Evolutionary conservation across 2,329 filamentous ascomycete species (phyloP).

Genomic region (Colletotrichum sojae): DNA sequence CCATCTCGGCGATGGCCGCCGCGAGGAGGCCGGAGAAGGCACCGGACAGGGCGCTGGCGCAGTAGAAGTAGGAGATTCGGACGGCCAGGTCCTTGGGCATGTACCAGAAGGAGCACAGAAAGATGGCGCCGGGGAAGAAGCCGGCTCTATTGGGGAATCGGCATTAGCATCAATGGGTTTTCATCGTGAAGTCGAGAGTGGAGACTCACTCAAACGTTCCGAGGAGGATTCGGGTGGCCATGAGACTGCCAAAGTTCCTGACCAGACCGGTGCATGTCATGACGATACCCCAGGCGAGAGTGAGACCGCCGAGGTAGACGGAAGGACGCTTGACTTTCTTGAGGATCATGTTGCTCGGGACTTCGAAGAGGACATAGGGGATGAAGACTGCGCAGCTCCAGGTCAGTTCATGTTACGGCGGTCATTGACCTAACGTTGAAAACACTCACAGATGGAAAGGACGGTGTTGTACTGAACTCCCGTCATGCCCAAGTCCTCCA

Average conservation of each 20-base stretch:
- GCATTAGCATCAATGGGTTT: too few species aligned
- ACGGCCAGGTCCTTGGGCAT: constrained; percentile 48
- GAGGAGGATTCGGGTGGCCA: constrained; percentile 58
- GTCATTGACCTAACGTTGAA: constrained; percentile 56
- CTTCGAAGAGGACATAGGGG: constrained; percentile 76
- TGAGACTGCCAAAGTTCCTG: constrained; percentile 43
- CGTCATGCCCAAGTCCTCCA: constrained; percentile 62
- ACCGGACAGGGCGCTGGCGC: constrained; percentile 77
- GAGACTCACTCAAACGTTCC: constrained; percentile 63
- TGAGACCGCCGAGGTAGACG: constrained; percentile 75
- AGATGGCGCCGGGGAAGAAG: constrained; percentile 69
- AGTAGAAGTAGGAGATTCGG: constrained; percentile 77
- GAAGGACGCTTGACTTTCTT: constrained; percentile 73
- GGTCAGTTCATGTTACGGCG: background rate
- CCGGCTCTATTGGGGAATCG: constrained; percentile 53
- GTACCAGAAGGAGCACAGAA: constrained; percentile 67
- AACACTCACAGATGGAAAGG: constrained; percentile 70
- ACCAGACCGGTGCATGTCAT: constrained; percentile 46
- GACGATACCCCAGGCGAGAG: constrained; percentile 60
- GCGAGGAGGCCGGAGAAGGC: constrained; percentile 74
- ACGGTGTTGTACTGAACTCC: constrained; percentile 67
- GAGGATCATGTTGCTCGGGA: constrained; percentile 75
- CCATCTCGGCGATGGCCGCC: constrained; percentile 68
- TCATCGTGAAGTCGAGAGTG: background rate
- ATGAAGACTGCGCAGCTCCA: constrained; percentile 66